Evolutionary conservation across 2,329 filamentous ascomycete species (phyloP).

Genomic region (Fusarium hostae): DNA sequence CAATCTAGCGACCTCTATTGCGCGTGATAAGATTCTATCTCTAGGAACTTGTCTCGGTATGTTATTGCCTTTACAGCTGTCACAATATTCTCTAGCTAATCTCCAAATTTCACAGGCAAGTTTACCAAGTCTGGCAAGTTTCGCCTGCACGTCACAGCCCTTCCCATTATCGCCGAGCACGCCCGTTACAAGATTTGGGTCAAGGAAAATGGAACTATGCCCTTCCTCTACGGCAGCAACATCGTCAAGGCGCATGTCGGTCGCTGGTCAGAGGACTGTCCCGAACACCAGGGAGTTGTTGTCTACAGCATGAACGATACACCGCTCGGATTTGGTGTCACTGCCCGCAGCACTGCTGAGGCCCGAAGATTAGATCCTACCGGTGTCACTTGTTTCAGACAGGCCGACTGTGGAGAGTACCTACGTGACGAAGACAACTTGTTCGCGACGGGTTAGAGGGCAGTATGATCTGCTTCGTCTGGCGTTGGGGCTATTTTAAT

Average conservation of each 20-base stretch:
- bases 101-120: conserved; percentile 68
- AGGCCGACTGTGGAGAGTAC: conserved; percentile 95
- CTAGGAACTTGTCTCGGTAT: conserved; percentile 85
- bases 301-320: conserved; percentile 93
- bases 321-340: conserved; percentile 92
- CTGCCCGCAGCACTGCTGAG: conserved; percentile 86
- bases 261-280: conserved; percentile 89
- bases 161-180: conserved; percentile 89
- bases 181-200: conserved; percentile 98
- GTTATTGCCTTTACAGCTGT: not conserved
- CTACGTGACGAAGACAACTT: conserved; percentile 81
- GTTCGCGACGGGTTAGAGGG: conserved; percentile 63
- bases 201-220: conserved; percentile 96
- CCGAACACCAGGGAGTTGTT: conserved; percentile 91
- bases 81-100: conserved; percentile 16
- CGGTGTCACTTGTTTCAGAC: conserved; percentile 86
- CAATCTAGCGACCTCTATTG: conserved; percentile 88
- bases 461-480: conserved; percentile 16
- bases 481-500: conserved; percentile 44
- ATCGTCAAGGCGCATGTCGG: conserved; percentile 78
- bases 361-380: conserved; percentile 88
- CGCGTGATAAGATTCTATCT: conserved; percentile 83
- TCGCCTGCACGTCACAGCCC: conserved; percentile 87
- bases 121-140: conserved; percentile 98
- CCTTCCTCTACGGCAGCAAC: conserved; percentile 94